These are phyloP conservation scores for Fragaria iinumae DNA, from an alignment of 306 rosid species.

Conservation along the genomic window DNA sequence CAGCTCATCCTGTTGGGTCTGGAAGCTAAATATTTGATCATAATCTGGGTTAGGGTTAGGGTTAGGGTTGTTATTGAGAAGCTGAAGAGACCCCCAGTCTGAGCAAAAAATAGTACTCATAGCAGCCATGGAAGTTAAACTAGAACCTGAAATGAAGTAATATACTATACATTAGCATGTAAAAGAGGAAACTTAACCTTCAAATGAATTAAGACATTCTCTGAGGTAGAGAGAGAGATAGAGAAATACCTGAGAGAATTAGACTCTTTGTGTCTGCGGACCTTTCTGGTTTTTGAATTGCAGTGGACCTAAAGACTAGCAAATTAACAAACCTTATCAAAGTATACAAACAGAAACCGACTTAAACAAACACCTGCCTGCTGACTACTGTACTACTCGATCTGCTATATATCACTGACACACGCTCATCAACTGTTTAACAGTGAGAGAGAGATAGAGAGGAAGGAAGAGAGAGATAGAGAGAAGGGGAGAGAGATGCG, in stretches of 20 bases:
- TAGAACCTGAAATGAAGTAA: constrained; percentile 1
- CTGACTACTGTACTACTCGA: neutral
- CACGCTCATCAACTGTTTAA: neutral
- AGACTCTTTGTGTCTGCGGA: constrained; percentile 4
- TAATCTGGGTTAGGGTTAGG: constrained; percentile 11
- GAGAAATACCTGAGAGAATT: constrained; percentile 7
- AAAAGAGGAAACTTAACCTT: neutral
- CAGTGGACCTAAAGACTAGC: constrained; percentile 17
- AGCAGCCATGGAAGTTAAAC: constrained; percentile 25
- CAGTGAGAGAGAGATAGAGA: constrained; percentile 7
- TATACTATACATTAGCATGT: neutral
- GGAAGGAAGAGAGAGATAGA: neutral
- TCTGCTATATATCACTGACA: constrained; percentile 4
- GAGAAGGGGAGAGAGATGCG: neutral
- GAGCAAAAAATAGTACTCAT: constrained; percentile 19
- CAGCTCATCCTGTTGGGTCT: constrained; percentile 9
- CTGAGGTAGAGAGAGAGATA: neutral
- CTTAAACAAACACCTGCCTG: constrained; percentile 15
- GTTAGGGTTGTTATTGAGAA: constrained; percentile 7
- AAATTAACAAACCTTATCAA: neutral
- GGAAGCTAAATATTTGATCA: constrained; percentile 14
- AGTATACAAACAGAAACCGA: neutral
- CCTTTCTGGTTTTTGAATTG: constrained; percentile 22
- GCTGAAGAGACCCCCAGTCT: constrained; percentile 17
- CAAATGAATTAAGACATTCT: neutral